These are phyloP conservation scores for Aurantiochytrium sp. DNA, from an alignment of 108 stramenopile species.

Conservation along the genomic window DNA sequence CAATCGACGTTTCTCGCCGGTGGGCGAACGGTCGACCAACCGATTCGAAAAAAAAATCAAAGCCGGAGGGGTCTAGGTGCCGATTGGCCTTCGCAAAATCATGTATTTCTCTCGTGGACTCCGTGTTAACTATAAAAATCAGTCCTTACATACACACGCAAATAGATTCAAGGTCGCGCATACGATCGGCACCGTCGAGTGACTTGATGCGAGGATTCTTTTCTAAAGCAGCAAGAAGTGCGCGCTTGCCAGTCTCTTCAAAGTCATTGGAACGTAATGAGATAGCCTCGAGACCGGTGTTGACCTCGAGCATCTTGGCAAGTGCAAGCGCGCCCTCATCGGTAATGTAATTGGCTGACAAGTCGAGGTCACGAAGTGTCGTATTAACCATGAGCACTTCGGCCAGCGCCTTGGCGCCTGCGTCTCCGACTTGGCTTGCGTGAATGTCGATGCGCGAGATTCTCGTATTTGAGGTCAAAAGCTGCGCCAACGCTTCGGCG, in stretches of 20 bases:
- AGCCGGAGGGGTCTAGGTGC: too few species aligned
- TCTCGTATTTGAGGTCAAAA: background rate
- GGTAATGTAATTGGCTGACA: background rate
- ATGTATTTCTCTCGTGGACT: too few species aligned
- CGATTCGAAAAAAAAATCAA: too few species aligned
- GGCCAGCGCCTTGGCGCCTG: background rate
- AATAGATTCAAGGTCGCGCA: background rate
- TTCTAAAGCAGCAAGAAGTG: background rate
- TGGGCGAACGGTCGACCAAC: too few species aligned
- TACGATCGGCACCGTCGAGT: background rate
- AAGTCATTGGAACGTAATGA: conserved; percentile 9
- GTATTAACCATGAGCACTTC: background rate
- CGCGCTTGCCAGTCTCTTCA: background rate
- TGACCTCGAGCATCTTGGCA: background rate
- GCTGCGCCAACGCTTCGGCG: background rate
- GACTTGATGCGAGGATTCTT: background rate
- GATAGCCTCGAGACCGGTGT: background rate
- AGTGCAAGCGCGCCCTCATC: background rate
- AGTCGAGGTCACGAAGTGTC: background rate
- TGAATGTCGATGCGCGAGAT: background rate
- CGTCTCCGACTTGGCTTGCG: background rate
- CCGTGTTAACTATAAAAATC: too few species aligned
- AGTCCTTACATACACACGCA: conserved; percentile 14
- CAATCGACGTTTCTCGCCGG: too few species aligned
- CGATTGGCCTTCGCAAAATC: too few species aligned